Evolutionary conservation across 148 eudicot genomes (phyloP), one percentile per base, ranked within the genome.

Genomic region (Heliamphora exappendiculata): DNA sequence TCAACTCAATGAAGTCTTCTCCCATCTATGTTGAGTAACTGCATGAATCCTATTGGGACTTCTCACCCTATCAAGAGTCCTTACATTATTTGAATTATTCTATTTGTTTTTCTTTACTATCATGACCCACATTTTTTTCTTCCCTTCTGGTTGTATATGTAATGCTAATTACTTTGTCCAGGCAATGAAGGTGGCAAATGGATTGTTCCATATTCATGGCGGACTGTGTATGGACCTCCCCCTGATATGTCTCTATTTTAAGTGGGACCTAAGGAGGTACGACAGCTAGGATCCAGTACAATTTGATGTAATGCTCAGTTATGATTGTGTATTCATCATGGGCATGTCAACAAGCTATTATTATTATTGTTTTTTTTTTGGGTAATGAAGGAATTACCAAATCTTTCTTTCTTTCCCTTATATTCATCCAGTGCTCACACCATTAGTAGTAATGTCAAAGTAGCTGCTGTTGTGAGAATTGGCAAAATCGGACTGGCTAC

Each of bases 181-280:
- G 95, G 87, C 19, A 78, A 81, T 75, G 95, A 78, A 80, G 88
- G 82, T 42, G 84, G 80, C 59, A 93, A 84, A 73, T 96, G 99
- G 99, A 76, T 83, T 70, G 81, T 87, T 72, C 99, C 99, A 33
- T 88, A 87, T 81, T 95, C 99, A 76, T 95, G 99, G 99, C 88
- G 87, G 86, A 93, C 91, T 64, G 90, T 95, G 37, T 95, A 95
- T 66, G 99, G 99, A 78, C 97, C 99, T 0, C 99, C 99, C 55
- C 94, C 97, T 36, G 99, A 95, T 77, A 70, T 88, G 88, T 82
- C 88, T 49, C 83, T 95, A 67, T 95, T 95, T 77, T 95, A 89
- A 75, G 65, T 36, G 31, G 55, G 8, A 54, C 51, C 29, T 11
- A 3, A 47, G 28, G 41, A 29, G 70, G 55, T 49, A 75, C 31